Evolutionary conservation across 306 rosid species (phyloP), one percentile per base, ranked within the genome.

Genomic region (Malus fusca): DNA sequence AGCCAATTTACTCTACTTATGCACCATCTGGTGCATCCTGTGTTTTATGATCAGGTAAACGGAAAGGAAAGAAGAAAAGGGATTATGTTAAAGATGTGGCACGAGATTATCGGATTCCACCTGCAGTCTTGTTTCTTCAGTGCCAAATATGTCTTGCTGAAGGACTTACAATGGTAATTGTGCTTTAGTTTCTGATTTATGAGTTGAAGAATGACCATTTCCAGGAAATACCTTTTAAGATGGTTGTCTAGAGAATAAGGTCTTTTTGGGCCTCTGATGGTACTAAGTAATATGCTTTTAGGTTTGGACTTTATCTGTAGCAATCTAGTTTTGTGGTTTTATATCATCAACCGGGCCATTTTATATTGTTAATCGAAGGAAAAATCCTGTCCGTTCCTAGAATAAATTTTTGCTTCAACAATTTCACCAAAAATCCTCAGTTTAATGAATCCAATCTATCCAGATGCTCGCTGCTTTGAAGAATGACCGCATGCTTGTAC

Each of bases 401-500:
- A 60, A 12, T 56, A 25, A 51, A 37, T 75, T 65, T 75, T 70
- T 64, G 79, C 68, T 74, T 75, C 80, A 75, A 73, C 59, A 64
- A 80, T 67, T 78, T 85, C 75, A 31, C 79, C 81, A 61, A 11
- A 44, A 42, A 52, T 62, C 51, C 62, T 46, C 11, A 66, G 30
- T 74, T 48, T 76, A 67, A 75, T 72, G 61, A 51, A 73, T 73
- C 69, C 77, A 69, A 75, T 81, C 73, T 81, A 73, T 87, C 28
- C 88, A 94, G 98, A 90, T 95, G 98, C 83, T 92, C 63, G 96
- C 97, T 74, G 97, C 97, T 73, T 82, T 95, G 86, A 80, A 82
- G 84, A 95, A 95, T 75, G 98, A 92, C 74, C 70, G 12, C 73
- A 81, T 76, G 80, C 82, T 84, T 62, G 51, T 81, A 33, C 85